Evolutionary conservation across 106 monocot genomes (phyloP), one percentile per base, ranked within the genome.

Genomic region (Dioscorea zingiberensis): DNA sequence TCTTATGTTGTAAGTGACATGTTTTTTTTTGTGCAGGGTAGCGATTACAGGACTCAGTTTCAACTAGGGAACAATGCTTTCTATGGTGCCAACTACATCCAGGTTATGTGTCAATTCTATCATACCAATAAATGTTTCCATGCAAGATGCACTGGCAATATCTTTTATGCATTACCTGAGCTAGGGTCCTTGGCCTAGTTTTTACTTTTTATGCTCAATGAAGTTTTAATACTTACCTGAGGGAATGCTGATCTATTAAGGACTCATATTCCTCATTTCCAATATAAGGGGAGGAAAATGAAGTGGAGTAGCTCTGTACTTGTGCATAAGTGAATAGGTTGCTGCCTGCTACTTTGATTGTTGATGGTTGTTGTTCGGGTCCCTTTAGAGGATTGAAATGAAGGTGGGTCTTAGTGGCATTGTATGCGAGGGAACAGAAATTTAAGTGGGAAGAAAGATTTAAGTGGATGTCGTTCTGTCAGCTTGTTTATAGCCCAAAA

Each of bases 11-110:
- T 47, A 27, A 32, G 10, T 49, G 18, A 18, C 10, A 16, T 49
- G 10, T 9, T 49, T 49, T 18, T 49, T 2, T 13, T 49, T 49
- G 49, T 9, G 51, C 80, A 93, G 93, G 89, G 89, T 55, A 78
- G 61, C 44, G 93, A 99, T 76, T 99, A 65, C 71, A 78, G 89
- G 60, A 60, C 79, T 51, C 89, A 89, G 54, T 89, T 89, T 79
- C 98, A 99, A 78, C 76, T 93, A n/a, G 93, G 89, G n/a, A 93
- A 99, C 27, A 87, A 89, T 80, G 98, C 89, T 6, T 93, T 93
- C 70, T 99, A 99, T 72, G 98, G 98, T 6, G 93, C 70, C 68
- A 99, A 99, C 69, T 99, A 99, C 76, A 99, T 99, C 27, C 98
- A 99, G 84, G 98, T 94, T 64, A 69, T n/a, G 7, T 18, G 28